Conservation (phyloP, 1,139 yeast species). For the Hyphopichia khmerensis region DNA sequence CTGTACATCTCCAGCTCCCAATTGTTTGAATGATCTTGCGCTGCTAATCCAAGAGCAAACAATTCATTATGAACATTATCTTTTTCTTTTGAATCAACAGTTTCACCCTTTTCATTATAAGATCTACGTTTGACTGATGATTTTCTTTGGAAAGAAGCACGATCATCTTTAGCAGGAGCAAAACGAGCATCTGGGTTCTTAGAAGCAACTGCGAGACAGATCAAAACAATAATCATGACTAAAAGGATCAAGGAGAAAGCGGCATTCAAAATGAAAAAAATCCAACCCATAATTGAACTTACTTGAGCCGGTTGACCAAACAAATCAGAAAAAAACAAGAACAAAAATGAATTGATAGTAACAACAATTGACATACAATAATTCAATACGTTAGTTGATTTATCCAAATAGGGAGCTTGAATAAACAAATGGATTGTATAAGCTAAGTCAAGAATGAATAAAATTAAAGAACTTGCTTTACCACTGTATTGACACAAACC, state of each 20-base stretch:
- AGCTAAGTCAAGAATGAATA: constrained; percentile 64
- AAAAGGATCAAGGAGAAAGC: constrained; percentile 68
- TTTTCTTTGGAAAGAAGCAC: constrained; percentile 75
- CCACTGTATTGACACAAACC: constrained; percentile 71
- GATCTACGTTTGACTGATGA: constrained; percentile 33
- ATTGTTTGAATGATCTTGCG: constrained; percentile 65
- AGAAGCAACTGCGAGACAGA: constrained; percentile 55
- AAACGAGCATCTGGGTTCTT: constrained; percentile 83
- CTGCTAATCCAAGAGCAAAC: constrained; percentile 64
- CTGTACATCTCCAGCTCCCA: constrained; percentile 70
- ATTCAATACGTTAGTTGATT: constrained; percentile 66
- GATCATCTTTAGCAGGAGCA: constrained; percentile 80
- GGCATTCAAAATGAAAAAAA: constrained; percentile 75
- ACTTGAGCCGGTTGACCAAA: constrained; percentile 69
- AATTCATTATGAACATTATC: constrained; percentile 45
- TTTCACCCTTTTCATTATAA: constrained; percentile 4
- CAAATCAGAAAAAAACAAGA: constrained; percentile 69
- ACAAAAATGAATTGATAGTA: constrained; percentile 68
- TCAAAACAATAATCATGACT: constrained; percentile 58
- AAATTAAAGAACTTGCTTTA: constrained; percentile 62
- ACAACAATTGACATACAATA: constrained; percentile 64
- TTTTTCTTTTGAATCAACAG: constrained; percentile 9
- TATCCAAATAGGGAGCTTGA: constrained; percentile 67
- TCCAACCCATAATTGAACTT: constrained; percentile 76
- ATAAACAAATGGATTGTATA: constrained; percentile 58